Evolutionary conservation across 805 yeast genomes (phyloP), one percentile per base, ranked within the genome.

Genomic region (Ogataea naganishii): DNA sequence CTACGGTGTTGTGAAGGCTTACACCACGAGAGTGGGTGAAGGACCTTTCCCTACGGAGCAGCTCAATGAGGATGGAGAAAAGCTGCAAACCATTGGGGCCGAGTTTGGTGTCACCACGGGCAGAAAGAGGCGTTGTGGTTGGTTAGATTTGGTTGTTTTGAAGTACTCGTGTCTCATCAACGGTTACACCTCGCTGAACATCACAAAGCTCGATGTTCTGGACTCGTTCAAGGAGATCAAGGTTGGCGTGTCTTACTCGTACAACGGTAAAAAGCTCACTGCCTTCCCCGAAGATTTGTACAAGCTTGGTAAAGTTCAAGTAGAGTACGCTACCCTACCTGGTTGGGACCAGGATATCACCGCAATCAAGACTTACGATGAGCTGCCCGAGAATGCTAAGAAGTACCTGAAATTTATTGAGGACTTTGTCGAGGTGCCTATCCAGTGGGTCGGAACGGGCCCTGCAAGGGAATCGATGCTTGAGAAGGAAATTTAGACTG

Each of bases 41-140:
- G 98, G 98, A 41, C 98, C 98, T 19, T 92, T 92, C 81, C 96
- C 98, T 38, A 80, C 97, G 34, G 98, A 92, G 62, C 97, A 88
- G 57, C 71, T 88, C 53, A 86, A 89, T 57, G 76, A 63, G 21
- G 74, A 65, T 27, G 98, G 98, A 51, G 94, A 82, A 48, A 73
- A 75, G 42, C 68, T 92, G 52, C 98, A 92, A 59, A 61, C 68
- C 25, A 83, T 92, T 39, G 98, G 98, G 49, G 95, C 88, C 35
- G 98, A 92, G 62, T 83, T 55, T 49, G 98, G 98, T 61, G 98
- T 92, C 45, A 92, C 98, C 40, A 92, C 98, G 21, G 98, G 98
- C 44, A 80, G 98, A 66, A 86, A 88, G 72, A 82, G 98, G 69
- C 79, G 98, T 64, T 92, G 98, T 60, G 98, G 98, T 34, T 92